Percentiles rank a stretch among this genome's conserved stretches.
Conservation (phyloP, 73 alveolate genomes). For the Paramecium primaurelia region DNA sequence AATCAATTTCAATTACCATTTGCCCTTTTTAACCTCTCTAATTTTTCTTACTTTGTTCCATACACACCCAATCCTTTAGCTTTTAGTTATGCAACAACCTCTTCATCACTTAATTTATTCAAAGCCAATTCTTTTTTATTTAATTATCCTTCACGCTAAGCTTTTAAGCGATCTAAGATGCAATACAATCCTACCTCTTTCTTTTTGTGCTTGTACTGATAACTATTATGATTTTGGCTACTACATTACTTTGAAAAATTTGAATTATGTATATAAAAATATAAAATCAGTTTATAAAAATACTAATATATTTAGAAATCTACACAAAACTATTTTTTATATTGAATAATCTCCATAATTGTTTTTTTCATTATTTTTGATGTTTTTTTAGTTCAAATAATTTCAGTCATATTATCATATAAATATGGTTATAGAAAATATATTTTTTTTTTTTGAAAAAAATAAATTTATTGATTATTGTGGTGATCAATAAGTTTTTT, state of each 20-base stretch:
- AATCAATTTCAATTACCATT: slow-evolving; percentile 59
- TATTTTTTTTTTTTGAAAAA: too few species aligned
- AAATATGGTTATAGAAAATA: too few species aligned
- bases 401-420: neutral
- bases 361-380: too few species aligned
- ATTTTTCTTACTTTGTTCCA: slow-evolving; percentile 84
- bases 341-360: neutral
- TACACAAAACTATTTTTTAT: neutral
- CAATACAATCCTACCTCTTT: neutral
- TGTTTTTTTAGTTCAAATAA: neutral
- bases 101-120: slow-evolving; percentile 67
- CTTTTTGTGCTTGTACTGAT: slow-evolving; percentile 36
- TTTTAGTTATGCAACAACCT: slow-evolving; percentile 67
- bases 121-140: slow-evolving; percentile 65
- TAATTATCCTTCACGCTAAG: slow-evolving; percentile 60
- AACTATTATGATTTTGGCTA: slow-evolving; percentile 5
- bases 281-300: neutral
- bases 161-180: slow-evolving; percentile 59
- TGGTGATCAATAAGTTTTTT: too few species aligned
- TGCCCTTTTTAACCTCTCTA: slow-evolving; percentile 77
- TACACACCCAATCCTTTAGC: slow-evolving; percentile 78
- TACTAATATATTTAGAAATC: neutral
- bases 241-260: neutral
- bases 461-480: too few species aligned
- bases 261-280: neutral